A percentile compares a stretch with the other conserved stretches of the same genome.
Evolutionary conservation across 139 green algal genomes (phyloP).

Genomic region (Protoeuglena noctilucae): DNA sequence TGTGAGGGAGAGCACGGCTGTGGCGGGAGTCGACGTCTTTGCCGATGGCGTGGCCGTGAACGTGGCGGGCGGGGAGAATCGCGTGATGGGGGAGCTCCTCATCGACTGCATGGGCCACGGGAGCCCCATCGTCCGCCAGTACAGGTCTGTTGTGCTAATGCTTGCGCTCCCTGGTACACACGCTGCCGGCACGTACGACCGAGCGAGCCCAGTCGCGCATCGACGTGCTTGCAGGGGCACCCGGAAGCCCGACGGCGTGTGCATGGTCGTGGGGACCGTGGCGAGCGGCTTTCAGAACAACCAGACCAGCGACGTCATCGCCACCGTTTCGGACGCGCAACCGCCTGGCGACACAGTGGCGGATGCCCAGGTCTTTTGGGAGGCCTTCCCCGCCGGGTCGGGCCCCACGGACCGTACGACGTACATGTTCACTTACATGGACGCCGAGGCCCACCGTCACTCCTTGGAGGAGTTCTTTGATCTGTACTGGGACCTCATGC

Average conservation of each 20-base stretch:
- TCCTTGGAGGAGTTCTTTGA: conserved; percentile 65
- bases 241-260: conserved; percentile 80
- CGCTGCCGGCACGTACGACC: too few species aligned
- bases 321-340: not conserved
- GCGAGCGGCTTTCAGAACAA: conserved; percentile 42
- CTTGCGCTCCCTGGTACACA: too few species aligned
- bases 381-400: conserved; percentile 65
- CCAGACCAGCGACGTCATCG: conserved; percentile 11
- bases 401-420: conserved; percentile 67
- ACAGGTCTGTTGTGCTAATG: conserved; percentile 30
- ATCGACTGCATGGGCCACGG: conserved; percentile 89
- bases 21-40: conserved; percentile 33
- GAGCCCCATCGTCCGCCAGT: conserved; percentile 64
- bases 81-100: conserved; percentile 42
- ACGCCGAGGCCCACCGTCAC: conserved; percentile 47
- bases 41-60: conserved; percentile 33
- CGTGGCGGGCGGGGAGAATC: conserved; percentile 11
- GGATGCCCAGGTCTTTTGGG: conserved; percentile 77
- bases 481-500: conserved; percentile 85
- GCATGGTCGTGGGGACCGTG: conserved; percentile 79
- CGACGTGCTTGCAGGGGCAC: too few species aligned
- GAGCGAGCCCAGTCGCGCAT: too few species aligned
- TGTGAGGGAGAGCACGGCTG: conserved; percentile 42
- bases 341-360: not conserved
- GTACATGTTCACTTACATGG: conserved; percentile 94